A percentile compares a stretch with the other conserved stretches of the same genome.
These are phyloP conservation scores for Amyloporia xantha DNA, from an alignment of 768 basidiomycete genomes.

Conservation along the genomic window DNA sequence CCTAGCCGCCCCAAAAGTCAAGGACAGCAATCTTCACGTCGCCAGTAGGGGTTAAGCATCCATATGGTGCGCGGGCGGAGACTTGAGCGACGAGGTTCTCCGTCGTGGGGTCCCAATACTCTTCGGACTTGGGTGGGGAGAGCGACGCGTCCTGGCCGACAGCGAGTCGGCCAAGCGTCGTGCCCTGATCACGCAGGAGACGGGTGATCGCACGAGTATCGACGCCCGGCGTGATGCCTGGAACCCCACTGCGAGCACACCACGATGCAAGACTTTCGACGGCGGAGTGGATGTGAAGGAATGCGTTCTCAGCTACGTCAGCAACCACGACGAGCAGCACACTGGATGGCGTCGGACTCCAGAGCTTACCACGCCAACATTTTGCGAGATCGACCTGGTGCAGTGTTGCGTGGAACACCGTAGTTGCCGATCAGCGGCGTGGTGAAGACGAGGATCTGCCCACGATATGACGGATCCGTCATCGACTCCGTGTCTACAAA, in stretches of 20 bases:
- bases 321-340: conserved; percentile 89
- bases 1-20: conserved; percentile 95
- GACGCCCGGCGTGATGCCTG: conserved; percentile 93
- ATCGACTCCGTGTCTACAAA: conserved; percentile 96
- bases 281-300: conserved; percentile 90
- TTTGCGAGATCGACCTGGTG: conserved; percentile 63
- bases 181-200: conserved; percentile 92
- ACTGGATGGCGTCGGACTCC: conserved; percentile 89
- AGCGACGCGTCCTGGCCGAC: conserved; percentile 65
- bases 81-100: conserved; percentile 95
- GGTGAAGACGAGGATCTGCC: conserved; percentile 98
- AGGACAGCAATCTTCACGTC: conserved; percentile 91
- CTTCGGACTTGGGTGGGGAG: conserved; percentile 51
- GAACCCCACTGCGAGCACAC: conserved; percentile 78
- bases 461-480: conserved; percentile 98
- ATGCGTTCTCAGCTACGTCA: conserved; percentile 91
- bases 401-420: conserved; percentile 81
- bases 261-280: too few species aligned
- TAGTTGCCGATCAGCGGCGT: conserved; percentile 98
- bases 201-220: conserved; percentile 96
- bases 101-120: conserved; percentile 88
- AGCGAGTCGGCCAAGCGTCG: conserved; percentile 88
- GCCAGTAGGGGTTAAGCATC: conserved; percentile 79
- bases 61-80: conserved; percentile 79
- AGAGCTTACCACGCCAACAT: conserved; percentile 83